A percentile compares a stretch with the other conserved stretches of the same genome.
phyloP scores from a whole-genome alignment of 805 yeast species.

The Candida michaelii region DNA sequence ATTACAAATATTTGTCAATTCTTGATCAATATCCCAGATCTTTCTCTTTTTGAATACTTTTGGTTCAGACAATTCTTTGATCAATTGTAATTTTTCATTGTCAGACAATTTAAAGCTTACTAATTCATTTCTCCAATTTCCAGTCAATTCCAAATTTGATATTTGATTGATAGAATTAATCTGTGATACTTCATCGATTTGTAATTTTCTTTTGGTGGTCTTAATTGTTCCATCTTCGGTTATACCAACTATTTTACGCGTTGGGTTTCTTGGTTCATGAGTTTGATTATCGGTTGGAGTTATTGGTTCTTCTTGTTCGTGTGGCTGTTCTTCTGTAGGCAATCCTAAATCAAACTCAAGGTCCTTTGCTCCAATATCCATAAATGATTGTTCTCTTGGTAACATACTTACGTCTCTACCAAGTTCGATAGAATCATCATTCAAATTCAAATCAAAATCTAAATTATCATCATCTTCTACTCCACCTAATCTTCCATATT shows the following conservation, averaged over 20 bases:
- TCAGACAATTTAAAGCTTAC: constrained; percentile 29
- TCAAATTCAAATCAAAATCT: constrained; percentile 50
- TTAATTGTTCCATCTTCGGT: constrained; percentile 45
- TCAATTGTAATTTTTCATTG: constrained; percentile 32
- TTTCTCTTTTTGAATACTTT: constrained; percentile 28
- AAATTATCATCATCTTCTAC: constrained; percentile 41
- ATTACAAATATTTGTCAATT: constrained; percentile 12
- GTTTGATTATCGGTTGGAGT: constrained; percentile 19
- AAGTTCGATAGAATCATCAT: constrained; percentile 48
- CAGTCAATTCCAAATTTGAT: constrained; percentile 21
- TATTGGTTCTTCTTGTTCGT: constrained; percentile 20
- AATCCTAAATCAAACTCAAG: constrained; percentile 33
- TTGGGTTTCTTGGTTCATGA: not conserved
- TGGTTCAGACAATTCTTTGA: constrained; percentile 35
- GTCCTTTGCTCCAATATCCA: constrained; percentile 13
- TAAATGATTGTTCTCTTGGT: constrained; percentile 25
- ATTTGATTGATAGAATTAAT: constrained; percentile 43
- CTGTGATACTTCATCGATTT: constrained; percentile 46
- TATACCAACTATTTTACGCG: constrained; percentile 30
- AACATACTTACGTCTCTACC: constrained; percentile 44
- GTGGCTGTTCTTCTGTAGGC: constrained; percentile 30
- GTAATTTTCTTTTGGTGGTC: constrained; percentile 46
- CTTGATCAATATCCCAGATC: constrained; percentile 13
- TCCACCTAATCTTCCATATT: constrained; percentile 53
- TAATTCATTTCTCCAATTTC: constrained; percentile 16